phyloP scores from a whole-genome alignment of 129 eudicot species.

The Lonicera japonica region DNA sequence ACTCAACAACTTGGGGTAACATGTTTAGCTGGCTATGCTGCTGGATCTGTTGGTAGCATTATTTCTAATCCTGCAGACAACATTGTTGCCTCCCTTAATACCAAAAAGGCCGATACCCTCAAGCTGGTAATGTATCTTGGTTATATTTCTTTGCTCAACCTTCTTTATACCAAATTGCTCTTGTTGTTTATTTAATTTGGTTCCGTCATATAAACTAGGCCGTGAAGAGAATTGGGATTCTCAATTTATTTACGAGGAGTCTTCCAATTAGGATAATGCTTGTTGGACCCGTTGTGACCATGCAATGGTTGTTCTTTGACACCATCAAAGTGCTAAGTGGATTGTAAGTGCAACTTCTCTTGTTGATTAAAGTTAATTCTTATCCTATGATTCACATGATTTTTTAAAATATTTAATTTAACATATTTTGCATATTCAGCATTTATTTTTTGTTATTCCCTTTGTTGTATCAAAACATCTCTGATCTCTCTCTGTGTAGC shows the following conservation, averaged over 20 bases:
- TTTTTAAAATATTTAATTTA: not conserved
- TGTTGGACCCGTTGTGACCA: slow-evolving; percentile 57
- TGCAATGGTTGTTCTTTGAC: slow-evolving; percentile 56
- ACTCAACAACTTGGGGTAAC: slow-evolving; percentile 50
- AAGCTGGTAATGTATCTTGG: slow-evolving; percentile 24
- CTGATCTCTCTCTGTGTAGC: too few relatives aligned
- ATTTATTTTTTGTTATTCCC: too few relatives aligned
- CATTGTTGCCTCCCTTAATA: slow-evolving; percentile 43
- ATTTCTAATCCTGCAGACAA: slow-evolving; percentile 61
- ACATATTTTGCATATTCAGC: not conserved
- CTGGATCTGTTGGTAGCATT: slow-evolving; percentile 52
- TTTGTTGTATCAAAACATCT: too few relatives aligned
- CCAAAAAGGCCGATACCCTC: slow-evolving; percentile 33
- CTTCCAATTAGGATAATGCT: slow-evolving; percentile 50
- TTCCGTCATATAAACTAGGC: slow-evolving; percentile 22
- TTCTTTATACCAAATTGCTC: not conserved
- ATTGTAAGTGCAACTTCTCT: slow-evolving; percentile 37
- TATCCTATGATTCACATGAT: not conserved
- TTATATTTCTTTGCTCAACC: not conserved
- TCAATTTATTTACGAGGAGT: slow-evolving; percentile 44
- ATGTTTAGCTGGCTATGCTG: slow-evolving; percentile 55
- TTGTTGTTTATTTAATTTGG: not conserved
- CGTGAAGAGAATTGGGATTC: slow-evolving; percentile 44
- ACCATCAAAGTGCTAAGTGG: slow-evolving; percentile 53
- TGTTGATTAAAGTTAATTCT: not conserved